Conservation (phyloP, 176 grass and related monocot genomes). For the Bonia amplexicaulis region DNA sequence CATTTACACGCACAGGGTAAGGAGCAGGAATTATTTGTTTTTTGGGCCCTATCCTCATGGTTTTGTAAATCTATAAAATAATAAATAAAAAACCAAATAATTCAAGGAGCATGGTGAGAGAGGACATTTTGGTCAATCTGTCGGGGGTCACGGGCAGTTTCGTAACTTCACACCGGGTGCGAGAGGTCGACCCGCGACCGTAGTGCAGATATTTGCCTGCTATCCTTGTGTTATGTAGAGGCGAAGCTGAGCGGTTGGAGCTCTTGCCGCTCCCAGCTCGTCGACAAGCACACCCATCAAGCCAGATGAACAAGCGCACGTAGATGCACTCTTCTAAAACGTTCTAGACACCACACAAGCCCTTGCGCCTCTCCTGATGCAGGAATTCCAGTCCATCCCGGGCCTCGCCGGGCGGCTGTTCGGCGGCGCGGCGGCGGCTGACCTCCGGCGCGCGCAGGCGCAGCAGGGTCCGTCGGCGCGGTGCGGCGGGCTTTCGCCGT, state of each 20-base stretch:
- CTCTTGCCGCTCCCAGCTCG: conserved; percentile 27
- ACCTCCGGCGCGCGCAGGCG: conserved; percentile 24
- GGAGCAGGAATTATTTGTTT: no score
- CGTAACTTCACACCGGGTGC: background rate
- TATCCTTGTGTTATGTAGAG: conserved; percentile 37
- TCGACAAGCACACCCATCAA: background rate
- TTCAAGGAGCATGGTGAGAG: no score
- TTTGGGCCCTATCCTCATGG: no score
- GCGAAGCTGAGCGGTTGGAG: conserved; percentile 35
- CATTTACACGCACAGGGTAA: no score
- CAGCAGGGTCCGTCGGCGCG: conserved; percentile 24
- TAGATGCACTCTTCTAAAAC: background rate
- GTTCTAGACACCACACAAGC: background rate
- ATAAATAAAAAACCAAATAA: no score
- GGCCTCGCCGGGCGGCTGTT: conserved; percentile 46
- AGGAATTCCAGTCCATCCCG: conserved; percentile 58
- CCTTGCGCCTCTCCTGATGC: conserved; percentile 25
- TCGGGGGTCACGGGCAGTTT: background rate
- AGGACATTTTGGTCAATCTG: conserved; percentile 9
- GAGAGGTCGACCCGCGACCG: background rate
- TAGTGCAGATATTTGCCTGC: conserved; percentile 37
- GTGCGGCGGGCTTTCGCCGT: conserved; percentile 1
- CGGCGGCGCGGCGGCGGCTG: conserved; percentile 25
- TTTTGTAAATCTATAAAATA: no score
- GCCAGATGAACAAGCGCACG: background rate